Evolutionary conservation across 2,329 filamentous ascomycete species (phyloP), one percentile per base, ranked within the genome.

Genomic region (Talaromyces pinophilus): DNA sequence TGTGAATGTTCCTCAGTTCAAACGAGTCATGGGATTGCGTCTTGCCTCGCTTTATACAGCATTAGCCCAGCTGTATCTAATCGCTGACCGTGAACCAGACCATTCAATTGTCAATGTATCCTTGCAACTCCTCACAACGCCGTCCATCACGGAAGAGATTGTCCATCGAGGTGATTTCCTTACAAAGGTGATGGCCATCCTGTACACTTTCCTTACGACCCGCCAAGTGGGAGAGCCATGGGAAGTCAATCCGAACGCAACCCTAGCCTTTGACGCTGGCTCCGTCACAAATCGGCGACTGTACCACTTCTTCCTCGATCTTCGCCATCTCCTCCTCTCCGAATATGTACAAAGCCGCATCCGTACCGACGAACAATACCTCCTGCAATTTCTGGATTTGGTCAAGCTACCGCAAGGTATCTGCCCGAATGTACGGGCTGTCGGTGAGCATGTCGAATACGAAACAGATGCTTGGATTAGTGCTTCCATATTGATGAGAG

Each of bases 61-160:
- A 2, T 82, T 99, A 59, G 93, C 95, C 5, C 94, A 99, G 76
- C 83, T 99, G 3, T 99, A 98, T 76, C 86, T 99, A 35, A 95
- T 99, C 70, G 94, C 94, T 15, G 95, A 99, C 75, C 86, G 95
- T 69, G 95, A 99, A 77, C 95, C 95, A 2, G 95, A 99, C 74
- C 94, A 98, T 78, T 98, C 94, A 11, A 98, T 99, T 75, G 97
- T 99, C 83, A 97, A 97, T 75, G 87, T 99, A 44, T 98, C 94
- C 4, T 82, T 98, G 35, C 95, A 99, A 76, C 96, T 99, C 87
- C 83, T 99, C 69, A 99, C 95, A 0, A 97, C 95, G 0, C 93
- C 95, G 1, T 96, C 94, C 0, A 98, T 99, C 70, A 98, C 94
- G 0, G 91, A 93, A 54, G 96, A 99, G 79, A 91, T 98, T 60